A percentile compares a stretch with the other conserved stretches of the same genome.
Conservation (phyloP, 495 filamentous ascomycete genomes). For the Aspergillus sclerotiicarbonarius region DNA sequence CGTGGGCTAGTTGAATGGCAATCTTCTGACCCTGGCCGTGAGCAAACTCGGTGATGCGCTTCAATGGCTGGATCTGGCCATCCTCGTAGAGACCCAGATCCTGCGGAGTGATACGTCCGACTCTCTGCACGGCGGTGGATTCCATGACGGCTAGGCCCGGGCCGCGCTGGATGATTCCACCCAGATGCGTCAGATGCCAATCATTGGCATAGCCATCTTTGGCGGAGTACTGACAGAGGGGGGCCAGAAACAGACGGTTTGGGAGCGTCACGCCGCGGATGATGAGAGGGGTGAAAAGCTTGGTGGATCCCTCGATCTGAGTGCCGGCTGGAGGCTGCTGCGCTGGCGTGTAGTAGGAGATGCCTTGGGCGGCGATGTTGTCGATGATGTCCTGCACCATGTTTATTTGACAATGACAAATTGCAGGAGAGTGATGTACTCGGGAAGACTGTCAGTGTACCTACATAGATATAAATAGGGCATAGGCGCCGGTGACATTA, state of each 20-base stretch:
- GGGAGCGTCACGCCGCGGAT: slow-evolving; percentile 59
- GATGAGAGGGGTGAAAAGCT: slow-evolving; percentile 56
- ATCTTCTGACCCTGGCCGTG: slow-evolving; percentile 56
- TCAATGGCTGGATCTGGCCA: slow-evolving; percentile 54
- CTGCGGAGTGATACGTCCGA: slow-evolving; percentile 64
- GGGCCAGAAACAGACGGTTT: slow-evolving; percentile 57
- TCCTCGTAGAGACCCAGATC: slow-evolving; percentile 63
- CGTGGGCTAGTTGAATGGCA: slow-evolving; percentile 65
- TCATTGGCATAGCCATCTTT: slow-evolving; percentile 42
- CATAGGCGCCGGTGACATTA: no score
- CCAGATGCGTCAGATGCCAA: slow-evolving; percentile 7
- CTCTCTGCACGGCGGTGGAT: slow-evolving; percentile 58
- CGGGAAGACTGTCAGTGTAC: no score
- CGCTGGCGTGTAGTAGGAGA: slow-evolving; percentile 59
- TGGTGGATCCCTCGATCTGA: slow-evolving; percentile 45
- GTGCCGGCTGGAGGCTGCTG: slow-evolving; percentile 59
- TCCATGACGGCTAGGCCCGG: slow-evolving; percentile 57
- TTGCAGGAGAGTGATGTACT: no score
- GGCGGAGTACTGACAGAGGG: slow-evolving; percentile 55
- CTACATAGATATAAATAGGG: no score
- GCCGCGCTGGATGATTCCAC: slow-evolving; percentile 11
- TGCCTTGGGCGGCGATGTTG: slow-evolving; percentile 30
- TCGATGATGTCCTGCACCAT: slow-evolving; percentile 17
- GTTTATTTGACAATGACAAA: no score
- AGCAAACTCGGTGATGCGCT: slow-evolving; percentile 53